These are phyloP conservation scores for Eremochloa ophiuroides DNA, from an alignment of 176 grass and related monocot species.

Conservation along the genomic window DNA sequence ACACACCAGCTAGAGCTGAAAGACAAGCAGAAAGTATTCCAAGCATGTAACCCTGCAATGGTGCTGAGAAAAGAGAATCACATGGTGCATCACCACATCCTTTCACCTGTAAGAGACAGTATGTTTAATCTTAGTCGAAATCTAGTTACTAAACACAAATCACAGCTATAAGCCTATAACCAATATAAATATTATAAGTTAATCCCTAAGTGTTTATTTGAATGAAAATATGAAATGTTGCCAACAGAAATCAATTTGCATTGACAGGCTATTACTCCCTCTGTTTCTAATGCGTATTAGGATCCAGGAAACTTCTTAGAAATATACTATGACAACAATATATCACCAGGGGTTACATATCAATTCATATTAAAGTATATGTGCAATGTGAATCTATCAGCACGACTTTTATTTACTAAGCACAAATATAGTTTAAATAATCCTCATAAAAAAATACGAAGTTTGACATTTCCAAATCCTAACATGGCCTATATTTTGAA, in stretches of 20 bases:
- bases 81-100: conserved; percentile 81
- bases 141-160: background rate
- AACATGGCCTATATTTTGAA: background rate
- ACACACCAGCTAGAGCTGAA: conserved; percentile 92
- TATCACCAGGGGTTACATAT: background rate
- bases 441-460: background rate
- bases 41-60: conserved; percentile 81
- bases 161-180: background rate
- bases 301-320: background rate
- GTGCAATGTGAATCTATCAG: background rate
- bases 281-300: background rate
- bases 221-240: background rate
- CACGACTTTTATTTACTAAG: background rate
- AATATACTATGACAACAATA: background rate
- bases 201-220: background rate
- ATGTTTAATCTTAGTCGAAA: background rate
- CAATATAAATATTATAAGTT: background rate
- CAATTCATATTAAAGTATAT: background rate
- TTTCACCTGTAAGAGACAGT: conserved; percentile 64
- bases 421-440: background rate
- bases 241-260: background rate
- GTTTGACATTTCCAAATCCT: background rate
- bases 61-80: conserved; percentile 87
- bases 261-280: background rate
- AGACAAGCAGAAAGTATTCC: conserved; percentile 92